Evolutionary conservation across 2,329 filamentous ascomycete genomes (phyloP).

Genomic region (Talaromyces sp.): DNA sequence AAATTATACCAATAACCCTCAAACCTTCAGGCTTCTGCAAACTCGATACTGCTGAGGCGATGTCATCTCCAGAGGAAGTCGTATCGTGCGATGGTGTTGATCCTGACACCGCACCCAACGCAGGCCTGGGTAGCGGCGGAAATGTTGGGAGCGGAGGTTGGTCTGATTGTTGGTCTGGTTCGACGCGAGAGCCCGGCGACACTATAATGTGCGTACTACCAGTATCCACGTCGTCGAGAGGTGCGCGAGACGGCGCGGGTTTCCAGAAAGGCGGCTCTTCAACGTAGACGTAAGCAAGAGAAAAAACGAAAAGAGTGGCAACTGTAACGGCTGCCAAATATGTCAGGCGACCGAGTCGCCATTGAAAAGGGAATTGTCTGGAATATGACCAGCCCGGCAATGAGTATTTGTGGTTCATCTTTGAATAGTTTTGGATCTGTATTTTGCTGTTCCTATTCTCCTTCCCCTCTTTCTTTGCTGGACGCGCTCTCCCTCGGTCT

Average conservation of each 20-base stretch:
- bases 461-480: background rate
- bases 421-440: background rate
- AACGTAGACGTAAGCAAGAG: conserved; percentile 14
- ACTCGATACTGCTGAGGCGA: conserved; percentile 1
- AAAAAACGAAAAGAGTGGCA: conserved; percentile 11
- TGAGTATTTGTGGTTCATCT: conserved; percentile 11
- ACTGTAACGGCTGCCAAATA: conserved; percentile 12
- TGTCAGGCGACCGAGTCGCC: conserved; percentile 8
- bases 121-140: background rate
- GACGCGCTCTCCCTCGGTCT: background rate
- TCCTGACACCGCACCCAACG: background rate
- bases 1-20: conserved; percentile 12
- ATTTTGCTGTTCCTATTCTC: background rate
- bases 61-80: background rate
- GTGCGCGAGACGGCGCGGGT: background rate
- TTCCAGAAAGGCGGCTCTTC: conserved; percentile 13
- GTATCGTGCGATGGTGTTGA: background rate
- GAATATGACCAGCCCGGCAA: conserved; percentile 10
- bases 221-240: background rate
- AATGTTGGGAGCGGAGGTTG: background rate
- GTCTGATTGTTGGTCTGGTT: background rate
- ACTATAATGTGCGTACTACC: conserved; percentile 3
- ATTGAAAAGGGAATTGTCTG: conserved; percentile 7
- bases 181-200: background rate
- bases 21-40: conserved; percentile 9